Evolutionary conservation across 345 rosid genomes (phyloP).

Genomic region (Gossypioides kirkii): DNA sequence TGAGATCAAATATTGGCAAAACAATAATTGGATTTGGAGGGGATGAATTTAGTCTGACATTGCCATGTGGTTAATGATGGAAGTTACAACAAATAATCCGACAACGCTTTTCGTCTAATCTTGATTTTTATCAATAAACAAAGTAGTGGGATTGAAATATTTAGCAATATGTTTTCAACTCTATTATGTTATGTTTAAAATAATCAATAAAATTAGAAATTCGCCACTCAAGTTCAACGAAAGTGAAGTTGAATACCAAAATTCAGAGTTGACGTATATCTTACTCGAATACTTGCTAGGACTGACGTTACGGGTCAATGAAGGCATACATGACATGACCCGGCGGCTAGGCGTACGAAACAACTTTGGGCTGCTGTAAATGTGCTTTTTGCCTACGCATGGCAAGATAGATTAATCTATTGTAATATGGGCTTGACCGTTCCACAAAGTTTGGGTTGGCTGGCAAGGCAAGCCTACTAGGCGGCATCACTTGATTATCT

Average conservation of each 20-base stretch:
- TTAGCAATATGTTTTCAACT: background rate
- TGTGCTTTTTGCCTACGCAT: background rate
- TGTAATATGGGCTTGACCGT: background rate
- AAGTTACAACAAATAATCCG: background rate
- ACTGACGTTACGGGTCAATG: background rate
- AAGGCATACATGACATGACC: background rate
- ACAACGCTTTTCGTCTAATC: background rate
- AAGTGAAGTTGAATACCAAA: background rate
- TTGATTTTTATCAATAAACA: background rate
- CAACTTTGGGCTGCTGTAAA: background rate
- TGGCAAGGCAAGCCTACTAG: background rate
- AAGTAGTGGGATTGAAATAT: background rate
- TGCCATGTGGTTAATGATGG: background rate
- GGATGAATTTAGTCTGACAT: background rate
- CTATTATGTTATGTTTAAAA: background rate
- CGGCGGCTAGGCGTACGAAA: background rate
- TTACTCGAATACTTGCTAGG: background rate
- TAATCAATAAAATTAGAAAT: background rate
- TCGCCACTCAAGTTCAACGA: background rate
- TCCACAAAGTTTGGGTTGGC: background rate
- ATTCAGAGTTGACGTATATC: background rate
- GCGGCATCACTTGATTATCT: background rate
- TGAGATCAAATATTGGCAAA: background rate
- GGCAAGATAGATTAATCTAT: background rate
- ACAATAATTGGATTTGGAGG: background rate